A percentile compares a stretch with the other conserved stretches of the same genome.
phyloP scores from a whole-genome alignment of 2,329 filamentous ascomycete species.

The Graphilbum sp. region DNA sequence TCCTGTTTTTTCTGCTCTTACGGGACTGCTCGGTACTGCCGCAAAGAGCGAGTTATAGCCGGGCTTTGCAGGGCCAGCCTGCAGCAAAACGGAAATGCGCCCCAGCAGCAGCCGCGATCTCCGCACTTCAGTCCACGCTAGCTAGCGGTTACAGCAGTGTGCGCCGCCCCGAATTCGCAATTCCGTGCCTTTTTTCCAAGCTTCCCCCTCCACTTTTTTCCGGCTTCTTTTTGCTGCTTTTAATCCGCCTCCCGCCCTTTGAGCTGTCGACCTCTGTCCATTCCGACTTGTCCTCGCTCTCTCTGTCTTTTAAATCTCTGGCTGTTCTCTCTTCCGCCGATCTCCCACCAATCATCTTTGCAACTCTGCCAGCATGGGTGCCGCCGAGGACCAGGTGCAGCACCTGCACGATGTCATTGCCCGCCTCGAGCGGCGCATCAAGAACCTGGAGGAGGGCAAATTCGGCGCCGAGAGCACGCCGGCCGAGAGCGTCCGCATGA shows the following conservation, averaged over 20 bases:
- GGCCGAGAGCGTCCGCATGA: constrained; percentile 71
- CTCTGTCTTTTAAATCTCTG: too few relatives aligned
- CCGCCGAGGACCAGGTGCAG: constrained; percentile 71
- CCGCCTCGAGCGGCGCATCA: constrained; percentile 72
- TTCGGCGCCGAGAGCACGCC: constrained; percentile 28
- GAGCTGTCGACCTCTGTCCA: neutral
- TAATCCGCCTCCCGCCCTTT: too few relatives aligned
- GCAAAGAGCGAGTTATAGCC: too few relatives aligned
- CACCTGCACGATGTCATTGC: constrained; percentile 71
- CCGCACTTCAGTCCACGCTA: too few relatives aligned
- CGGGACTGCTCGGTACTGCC: too few relatives aligned
- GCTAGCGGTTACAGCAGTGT: neutral
- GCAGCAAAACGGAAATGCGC: too few relatives aligned
- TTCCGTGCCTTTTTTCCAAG: neutral
- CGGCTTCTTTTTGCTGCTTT: neutral
- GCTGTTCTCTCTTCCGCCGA: neutral
- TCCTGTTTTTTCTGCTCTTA: too few relatives aligned
- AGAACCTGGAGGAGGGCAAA: constrained; percentile 65
- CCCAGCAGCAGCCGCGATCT: too few relatives aligned
- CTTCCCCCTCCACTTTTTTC: constrained; percentile 1
- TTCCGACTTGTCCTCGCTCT: neutral
- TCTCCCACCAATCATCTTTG: neutral
- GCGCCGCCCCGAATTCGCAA: constrained; percentile 7
- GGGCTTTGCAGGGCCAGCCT: too few relatives aligned
- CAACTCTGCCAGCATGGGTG: constrained; percentile 53